Evolutionary conservation across 2,329 filamentous ascomycete genomes (phyloP), one percentile per base, ranked within the genome.

Genomic region (Cadophora malorum): DNA sequence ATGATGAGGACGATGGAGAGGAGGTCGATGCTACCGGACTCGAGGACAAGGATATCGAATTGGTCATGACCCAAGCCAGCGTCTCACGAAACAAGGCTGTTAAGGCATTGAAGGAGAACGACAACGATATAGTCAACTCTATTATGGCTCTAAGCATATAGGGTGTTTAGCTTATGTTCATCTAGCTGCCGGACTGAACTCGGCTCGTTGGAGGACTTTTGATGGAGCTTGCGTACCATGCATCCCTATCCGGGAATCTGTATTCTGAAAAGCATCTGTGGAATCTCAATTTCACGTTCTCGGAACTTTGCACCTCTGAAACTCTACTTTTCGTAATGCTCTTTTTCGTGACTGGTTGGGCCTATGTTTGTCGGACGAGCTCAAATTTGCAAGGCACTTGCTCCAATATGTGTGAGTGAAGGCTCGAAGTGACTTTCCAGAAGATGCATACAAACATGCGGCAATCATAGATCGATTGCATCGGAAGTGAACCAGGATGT

Each of bases 121-220:
- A 98, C 85, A 97, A 98, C 79, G 96, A 99, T 81, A 99, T 99
- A 85, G 96, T 99, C 86, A 99, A 99, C 88, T 97, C 96, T 77
- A 99, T 99, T 85, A 99, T 99, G 96, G 94, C 95, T 76, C 85
- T 99, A 81, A 94, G 91, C 86, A 90, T 93, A 86, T 94, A 85
- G 80, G 58, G 68, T 60, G 53, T 62, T 55, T 63, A 69, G 64
- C 55, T 23, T 63, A 58, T 64, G 60, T 60, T 61, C 45, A 64
- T 65, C 66, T 64, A 67, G 35, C 23, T 56, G 19, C 35, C 21
- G 49, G 49, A 63, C 21, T 58, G 38, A 50, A 56, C 21, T 21
- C 23, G 60, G 38, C 28, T 67, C 25, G 33, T 49, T 31, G 50
- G 49, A 52, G 61, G 56, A 23, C 47, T 35, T 63, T 47, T 47